Evolutionary conservation across 371 early-diverging fungal species (phyloP).

Genomic region (Parasitella parasitica): DNA sequence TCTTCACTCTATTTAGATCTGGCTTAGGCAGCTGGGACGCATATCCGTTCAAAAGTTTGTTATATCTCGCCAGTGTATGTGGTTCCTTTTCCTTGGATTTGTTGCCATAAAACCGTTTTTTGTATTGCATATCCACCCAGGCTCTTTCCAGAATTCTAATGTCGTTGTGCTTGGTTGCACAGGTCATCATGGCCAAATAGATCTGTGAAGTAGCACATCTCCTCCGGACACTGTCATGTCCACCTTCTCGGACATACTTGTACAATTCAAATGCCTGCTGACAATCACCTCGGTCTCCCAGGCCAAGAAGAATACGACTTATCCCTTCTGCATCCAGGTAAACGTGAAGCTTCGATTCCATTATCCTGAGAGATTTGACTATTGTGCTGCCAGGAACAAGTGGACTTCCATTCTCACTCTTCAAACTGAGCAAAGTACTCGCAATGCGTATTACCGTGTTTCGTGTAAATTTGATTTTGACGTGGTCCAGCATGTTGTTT

Average conservation of each 20-base stretch:
- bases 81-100: constrained; percentile 3
- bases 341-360: constrained; percentile 29
- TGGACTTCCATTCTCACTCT: background rate
- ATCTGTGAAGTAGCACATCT: constrained; percentile 15
- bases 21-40: constrained; percentile 44
- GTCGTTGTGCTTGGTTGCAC: constrained; percentile 33
- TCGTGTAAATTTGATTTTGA: constrained; percentile 21
- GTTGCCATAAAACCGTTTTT: constrained; percentile 4
- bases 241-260: constrained; percentile 20
- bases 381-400: constrained; percentile 22
- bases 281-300: constrained; percentile 37
- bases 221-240: background rate
- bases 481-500: background rate
- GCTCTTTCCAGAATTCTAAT: constrained; percentile 26
- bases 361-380: constrained; percentile 19
- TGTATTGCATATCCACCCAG: constrained; percentile 33
- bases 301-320: constrained; percentile 20
- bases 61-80: constrained; percentile 67
- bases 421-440: constrained; percentile 10
- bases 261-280: constrained; percentile 29
- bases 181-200: constrained; percentile 34
- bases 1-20: constrained; percentile 24
- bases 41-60: constrained; percentile 77
- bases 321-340: constrained; percentile 21
- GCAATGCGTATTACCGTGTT: constrained; percentile 27